These are phyloP conservation scores for Verbascum thapsus DNA, from an alignment of 257 asterid genomes.

Conservation along the genomic window DNA sequence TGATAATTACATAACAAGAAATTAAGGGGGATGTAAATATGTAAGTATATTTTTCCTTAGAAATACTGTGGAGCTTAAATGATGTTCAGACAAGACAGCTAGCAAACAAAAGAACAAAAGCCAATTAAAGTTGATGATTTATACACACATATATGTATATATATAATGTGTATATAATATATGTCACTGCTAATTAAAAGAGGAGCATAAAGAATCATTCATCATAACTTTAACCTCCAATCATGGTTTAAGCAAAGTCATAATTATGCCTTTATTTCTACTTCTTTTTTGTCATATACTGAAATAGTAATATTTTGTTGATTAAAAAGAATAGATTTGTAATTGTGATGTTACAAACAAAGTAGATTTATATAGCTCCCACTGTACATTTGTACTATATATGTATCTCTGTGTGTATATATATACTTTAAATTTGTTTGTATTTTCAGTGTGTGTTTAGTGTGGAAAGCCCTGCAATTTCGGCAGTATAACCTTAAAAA, in stretches of 20 bases:
- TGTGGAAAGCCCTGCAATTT: conserved; percentile 40
- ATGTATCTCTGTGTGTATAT: conserved; percentile 26
- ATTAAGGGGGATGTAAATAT: too few relatives aligned
- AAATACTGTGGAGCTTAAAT: conserved; percentile 3
- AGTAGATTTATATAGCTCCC: neutral
- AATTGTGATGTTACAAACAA: conserved; percentile 16
- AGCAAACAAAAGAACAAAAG: conserved; percentile 17
- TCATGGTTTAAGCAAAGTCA: conserved; percentile 29
- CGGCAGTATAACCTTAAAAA: conserved; percentile 46
- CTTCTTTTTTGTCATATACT: conserved; percentile 40
- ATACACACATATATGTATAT: too few relatives aligned
- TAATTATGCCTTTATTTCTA: conserved; percentile 36
- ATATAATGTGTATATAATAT: too few relatives aligned
- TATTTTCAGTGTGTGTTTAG: neutral
- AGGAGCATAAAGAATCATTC: conserved; percentile 24
- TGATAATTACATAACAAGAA: too few relatives aligned
- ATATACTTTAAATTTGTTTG: neutral
- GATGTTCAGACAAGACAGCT: conserved; percentile 34
- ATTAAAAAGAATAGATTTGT: too few relatives aligned
- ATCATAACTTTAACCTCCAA: conserved; percentile 15
- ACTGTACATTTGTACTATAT: too few relatives aligned
- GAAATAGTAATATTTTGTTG: conserved; percentile 27
- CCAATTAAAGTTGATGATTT: neutral
- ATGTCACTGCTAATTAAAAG: conserved; percentile 21
- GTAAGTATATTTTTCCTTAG: too few relatives aligned